A percentile compares a stretch with the other conserved stretches of the same genome.
These are phyloP conservation scores for Paratrypanosoma confusum DNA, from an alignment of 208 protist genomes.

Conservation along the genomic window DNA sequence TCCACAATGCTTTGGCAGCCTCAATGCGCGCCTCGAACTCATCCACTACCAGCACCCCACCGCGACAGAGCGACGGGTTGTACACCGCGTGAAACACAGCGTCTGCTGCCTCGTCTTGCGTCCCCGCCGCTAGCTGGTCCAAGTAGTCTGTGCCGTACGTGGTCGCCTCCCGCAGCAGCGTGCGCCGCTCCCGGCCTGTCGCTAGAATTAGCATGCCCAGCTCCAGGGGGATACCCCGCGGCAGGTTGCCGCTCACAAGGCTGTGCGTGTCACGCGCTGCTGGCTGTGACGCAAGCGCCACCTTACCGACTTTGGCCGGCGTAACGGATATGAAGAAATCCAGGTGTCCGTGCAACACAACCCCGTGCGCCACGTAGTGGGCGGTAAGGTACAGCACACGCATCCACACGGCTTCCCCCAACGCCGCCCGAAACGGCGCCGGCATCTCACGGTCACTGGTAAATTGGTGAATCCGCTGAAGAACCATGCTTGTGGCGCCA, in stretches of 20 bases:
- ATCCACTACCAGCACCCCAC: conserved; percentile 39
- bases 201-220: conserved; percentile 50
- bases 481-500: conserved; percentile 10
- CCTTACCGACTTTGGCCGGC: no score
- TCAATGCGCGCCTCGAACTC: conserved; percentile 64
- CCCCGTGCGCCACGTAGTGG: conserved; percentile 78
- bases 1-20: conserved; percentile 54
- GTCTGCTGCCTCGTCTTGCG: conserved; percentile 66
- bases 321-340: conserved; percentile 63
- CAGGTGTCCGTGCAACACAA: conserved; percentile 58
- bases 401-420: conserved; percentile 72
- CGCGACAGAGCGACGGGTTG: conserved; percentile 40
- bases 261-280: conserved; percentile 37
- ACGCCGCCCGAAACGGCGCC: conserved; percentile 24
- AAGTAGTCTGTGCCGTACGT: conserved; percentile 40
- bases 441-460: conserved; percentile 44
- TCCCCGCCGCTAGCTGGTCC: conserved; percentile 55
- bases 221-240: conserved; percentile 41
- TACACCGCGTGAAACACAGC: conserved; percentile 69
- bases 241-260: conserved; percentile 52
- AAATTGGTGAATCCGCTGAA: conserved; percentile 29
- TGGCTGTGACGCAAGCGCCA: conserved; percentile 2
- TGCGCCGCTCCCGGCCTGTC: conserved; percentile 54
- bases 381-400: conserved; percentile 65
- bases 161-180: conserved; percentile 32